A percentile compares a stretch with the other conserved stretches of the same genome.
phyloP scores from a whole-genome alignment of 805 yeast species.

The Cyberlindnera amylophila region DNA sequence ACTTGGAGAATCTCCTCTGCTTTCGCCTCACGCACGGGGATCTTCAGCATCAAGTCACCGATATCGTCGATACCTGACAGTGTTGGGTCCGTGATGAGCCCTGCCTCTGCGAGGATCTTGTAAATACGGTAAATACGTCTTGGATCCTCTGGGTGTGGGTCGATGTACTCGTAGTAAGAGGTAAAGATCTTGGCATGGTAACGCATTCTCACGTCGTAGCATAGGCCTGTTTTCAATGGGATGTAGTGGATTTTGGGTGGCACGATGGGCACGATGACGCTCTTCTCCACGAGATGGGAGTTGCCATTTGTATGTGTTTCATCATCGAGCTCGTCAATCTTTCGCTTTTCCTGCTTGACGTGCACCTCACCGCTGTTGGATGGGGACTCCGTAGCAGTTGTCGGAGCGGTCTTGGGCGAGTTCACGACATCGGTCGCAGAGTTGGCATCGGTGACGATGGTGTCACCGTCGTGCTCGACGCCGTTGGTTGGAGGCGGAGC shows the following conservation, averaged over 20 bases:
- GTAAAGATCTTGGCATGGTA: slow-evolving; percentile 95
- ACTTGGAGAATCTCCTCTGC: slow-evolving; percentile 82
- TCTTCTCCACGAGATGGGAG: slow-evolving; percentile 4
- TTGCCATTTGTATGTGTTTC: slow-evolving; percentile 1
- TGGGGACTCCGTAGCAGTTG: slow-evolving; percentile 2
- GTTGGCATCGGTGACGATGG: slow-evolving; percentile 14
- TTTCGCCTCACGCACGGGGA: slow-evolving; percentile 87
- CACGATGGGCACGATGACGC: slow-evolving; percentile 50
- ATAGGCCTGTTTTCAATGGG: slow-evolving; percentile 85
- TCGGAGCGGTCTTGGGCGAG: slow-evolving; percentile 2
- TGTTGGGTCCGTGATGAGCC: slow-evolving; percentile 76
- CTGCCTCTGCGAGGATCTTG: slow-evolving; percentile 91
- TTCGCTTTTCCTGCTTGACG: slow-evolving; percentile 20
- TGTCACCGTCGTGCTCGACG: slow-evolving; percentile 10
- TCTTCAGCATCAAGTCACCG: slow-evolving; percentile 82
- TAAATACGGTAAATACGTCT: slow-evolving; percentile 91
- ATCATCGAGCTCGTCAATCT: slow-evolving; percentile 22
- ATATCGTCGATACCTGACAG: slow-evolving; percentile 64
- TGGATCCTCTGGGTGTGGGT: slow-evolving; percentile 99
- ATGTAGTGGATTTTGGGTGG: slow-evolving; percentile 67
- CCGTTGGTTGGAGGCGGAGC: no score
- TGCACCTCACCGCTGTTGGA: not conserved
- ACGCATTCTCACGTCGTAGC: slow-evolving; percentile 96
- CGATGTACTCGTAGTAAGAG: slow-evolving; percentile 88
- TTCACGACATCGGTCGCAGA: slow-evolving; percentile 10